Base-by-base conservation (phyloP, 805 yeast genomes). In the Saccharomycopsis fodiens region DNA sequence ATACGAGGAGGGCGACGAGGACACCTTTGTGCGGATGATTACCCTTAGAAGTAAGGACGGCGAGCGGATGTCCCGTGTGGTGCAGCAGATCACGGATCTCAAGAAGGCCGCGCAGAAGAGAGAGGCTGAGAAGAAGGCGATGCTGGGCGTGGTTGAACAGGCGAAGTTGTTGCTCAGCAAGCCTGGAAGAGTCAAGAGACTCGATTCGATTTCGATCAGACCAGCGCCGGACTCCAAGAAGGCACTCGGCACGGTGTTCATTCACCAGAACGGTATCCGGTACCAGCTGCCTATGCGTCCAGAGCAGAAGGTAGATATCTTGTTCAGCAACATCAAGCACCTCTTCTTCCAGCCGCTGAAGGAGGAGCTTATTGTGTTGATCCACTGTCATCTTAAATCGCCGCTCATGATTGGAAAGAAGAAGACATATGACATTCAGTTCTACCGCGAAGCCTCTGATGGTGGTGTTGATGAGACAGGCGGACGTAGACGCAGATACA, bases 221-320 rank as follows among this genome's bases (percentile, higher is more conserved):
- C 98, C 98, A 34, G 86, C 89, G 40, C 97, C 97, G 1, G 98
- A 91, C 62, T 84, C 96, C n/a, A 91, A 91, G 62, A 85, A 96
- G 64, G 79, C 83, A 23, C 91, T 97, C 12, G 97, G 97, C 29
- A 76, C 81, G 16, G 75, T 91, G 46, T 85, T 86, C 52, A 86
- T 91, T 51, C 98, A 91, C 64, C 95, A 87, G 61, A 93, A 91
- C 63, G 98, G 98, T 77, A 75, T 93, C 52, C 75, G 97, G 56
- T 93, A 89, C 63, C 95, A 86, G 60, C 82, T 95, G 1, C 82
- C 93, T 12, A 72, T 86, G 53, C 78, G 89, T 58, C 71, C 80
- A 15, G 97, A 91, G 57, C 94, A 87, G 55, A 76, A 77, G 59
- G 83, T 93, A 52, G 97, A 93, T 65, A 76, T 93, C 23, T 66